A percentile compares a stretch with the other conserved stretches of the same genome.
Evolutionary conservation across 441 rosid genomes (phyloP).

Genomic region (Euphorbia schlechtendalii): DNA sequence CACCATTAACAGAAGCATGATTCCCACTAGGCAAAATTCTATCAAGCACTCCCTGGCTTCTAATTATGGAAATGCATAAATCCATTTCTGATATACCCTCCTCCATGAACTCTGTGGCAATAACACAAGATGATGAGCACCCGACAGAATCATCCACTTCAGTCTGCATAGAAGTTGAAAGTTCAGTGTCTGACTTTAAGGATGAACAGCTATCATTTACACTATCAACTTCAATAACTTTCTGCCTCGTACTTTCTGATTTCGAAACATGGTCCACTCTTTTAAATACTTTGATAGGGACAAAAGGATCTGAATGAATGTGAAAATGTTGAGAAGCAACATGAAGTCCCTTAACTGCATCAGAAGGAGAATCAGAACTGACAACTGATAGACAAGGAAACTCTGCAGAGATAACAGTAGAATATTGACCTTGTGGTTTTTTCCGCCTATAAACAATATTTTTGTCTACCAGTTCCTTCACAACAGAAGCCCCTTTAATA

Average conservation of each 20-base stretch:
- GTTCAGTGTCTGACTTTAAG: conserved; percentile 49
- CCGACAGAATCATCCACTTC: conserved; percentile 51
- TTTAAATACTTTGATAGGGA: conserved; percentile 19
- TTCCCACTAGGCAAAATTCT: conserved; percentile 20
- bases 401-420: conserved; percentile 22
- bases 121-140: conserved; percentile 55
- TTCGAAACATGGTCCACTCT: conserved; percentile 18
- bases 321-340: conserved; percentile 22
- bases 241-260: conserved; percentile 25
- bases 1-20: no score
- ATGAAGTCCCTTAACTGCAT: conserved; percentile 25
- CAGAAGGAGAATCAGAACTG: conserved; percentile 36
- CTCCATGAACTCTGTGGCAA: no score
- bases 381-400: conserved; percentile 31
- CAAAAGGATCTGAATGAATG: conserved; percentile 21
- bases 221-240: conserved; percentile 43
- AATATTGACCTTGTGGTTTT: conserved; percentile 30
- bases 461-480: conserved; percentile 17
- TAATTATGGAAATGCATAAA: conserved; percentile 26
- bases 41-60: conserved; percentile 1
- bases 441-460: conserved; percentile 55
- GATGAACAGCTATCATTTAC: conserved; percentile 63
- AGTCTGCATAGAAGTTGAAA: conserved; percentile 31
- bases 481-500: conserved; percentile 19
- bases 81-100: conserved; percentile 30